These are phyloP conservation scores for Gamsiella multidivaricata DNA, from an alignment of 192 early-diverging fungal species.

Conservation along the genomic window DNA sequence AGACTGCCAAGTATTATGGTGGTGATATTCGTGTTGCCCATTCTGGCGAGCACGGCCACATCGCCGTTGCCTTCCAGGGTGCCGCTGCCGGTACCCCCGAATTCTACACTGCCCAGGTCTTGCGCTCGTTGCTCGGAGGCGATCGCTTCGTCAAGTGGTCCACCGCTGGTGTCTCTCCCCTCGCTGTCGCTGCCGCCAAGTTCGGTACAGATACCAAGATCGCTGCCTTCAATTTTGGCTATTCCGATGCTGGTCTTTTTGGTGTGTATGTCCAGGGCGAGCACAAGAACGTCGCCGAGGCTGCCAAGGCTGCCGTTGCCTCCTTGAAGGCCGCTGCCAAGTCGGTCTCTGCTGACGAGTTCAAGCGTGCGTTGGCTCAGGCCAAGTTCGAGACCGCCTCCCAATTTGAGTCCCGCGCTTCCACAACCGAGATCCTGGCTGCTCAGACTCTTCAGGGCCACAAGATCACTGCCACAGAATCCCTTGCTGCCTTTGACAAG, in stretches of 20 bases:
- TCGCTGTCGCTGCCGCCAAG: constrained; percentile 72
- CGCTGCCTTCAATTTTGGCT: constrained; percentile 84
- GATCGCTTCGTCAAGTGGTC: constrained; percentile 73
- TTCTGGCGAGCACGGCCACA: constrained; percentile 65
- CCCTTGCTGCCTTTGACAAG: constrained; percentile 36
- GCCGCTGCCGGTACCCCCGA: constrained; percentile 69
- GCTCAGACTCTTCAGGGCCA: constrained; percentile 54
- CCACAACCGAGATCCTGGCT: constrained; percentile 61
- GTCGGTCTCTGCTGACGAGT: constrained; percentile 61
- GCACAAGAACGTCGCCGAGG: constrained; percentile 68
- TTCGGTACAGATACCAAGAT: constrained; percentile 64
- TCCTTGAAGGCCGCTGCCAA: constrained; percentile 69
- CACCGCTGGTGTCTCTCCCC: constrained; percentile 63
- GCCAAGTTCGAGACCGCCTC: constrained; percentile 67
- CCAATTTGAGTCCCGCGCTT: constrained; percentile 58
- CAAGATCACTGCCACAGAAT: constrained; percentile 26
- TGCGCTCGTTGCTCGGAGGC: constrained; percentile 71
- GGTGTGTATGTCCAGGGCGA: constrained; percentile 79
- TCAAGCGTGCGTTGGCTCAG: constrained; percentile 73
- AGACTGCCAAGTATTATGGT: constrained; percentile 80
- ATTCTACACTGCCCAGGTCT: constrained; percentile 72
- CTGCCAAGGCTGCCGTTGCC: constrained; percentile 68
- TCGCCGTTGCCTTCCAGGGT: constrained; percentile 85
- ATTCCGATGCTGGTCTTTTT: constrained; percentile 93
- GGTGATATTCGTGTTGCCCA: constrained; percentile 86